These are phyloP conservation scores for Fonsecaea pugnacius DNA, from an alignment of 2,329 filamentous ascomycete species.

Conservation along the genomic window DNA sequence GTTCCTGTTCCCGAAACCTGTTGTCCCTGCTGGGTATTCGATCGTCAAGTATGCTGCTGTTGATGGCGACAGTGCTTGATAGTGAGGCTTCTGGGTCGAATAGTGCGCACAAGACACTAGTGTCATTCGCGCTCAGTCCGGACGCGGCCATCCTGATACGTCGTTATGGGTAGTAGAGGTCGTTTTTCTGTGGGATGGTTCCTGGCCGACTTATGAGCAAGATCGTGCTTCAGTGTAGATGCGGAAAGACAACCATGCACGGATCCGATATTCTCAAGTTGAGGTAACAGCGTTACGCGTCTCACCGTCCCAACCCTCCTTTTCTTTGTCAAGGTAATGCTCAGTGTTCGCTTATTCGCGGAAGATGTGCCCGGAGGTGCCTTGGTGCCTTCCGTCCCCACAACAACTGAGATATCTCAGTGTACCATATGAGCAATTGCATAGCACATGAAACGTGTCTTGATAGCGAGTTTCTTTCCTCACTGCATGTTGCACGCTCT, in stretches of 20 bases:
- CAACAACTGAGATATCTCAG: neutral
- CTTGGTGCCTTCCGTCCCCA: constrained; percentile 3
- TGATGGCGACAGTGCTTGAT: constrained; percentile 38
- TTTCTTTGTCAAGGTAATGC: neutral
- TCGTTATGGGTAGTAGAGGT: neutral
- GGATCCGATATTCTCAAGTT: neutral
- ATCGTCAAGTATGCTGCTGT: constrained; percentile 47
- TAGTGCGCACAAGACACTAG: constrained; percentile 52
- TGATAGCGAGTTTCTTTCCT: neutral
- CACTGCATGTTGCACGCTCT: neutral
- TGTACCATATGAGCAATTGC: neutral
- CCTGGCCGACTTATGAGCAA: neutral
- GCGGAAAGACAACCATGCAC: neutral
- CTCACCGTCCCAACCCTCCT: neutral
- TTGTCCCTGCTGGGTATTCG: constrained; percentile 47
- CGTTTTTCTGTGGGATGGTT: neutral
- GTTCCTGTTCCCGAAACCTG: constrained; percentile 47
- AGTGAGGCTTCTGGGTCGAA: constrained; percentile 50
- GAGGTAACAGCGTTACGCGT: neutral
- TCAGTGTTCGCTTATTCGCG: constrained; percentile 5
- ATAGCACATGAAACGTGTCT: neutral
- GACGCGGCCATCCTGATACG: neutral
- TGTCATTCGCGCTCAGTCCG: constrained; percentile 49
- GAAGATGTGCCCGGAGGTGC: neutral
- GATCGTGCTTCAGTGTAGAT: neutral